A percentile compares a stretch with the other conserved stretches of the same genome.
Evolutionary conservation across 2,329 filamentous ascomycete genomes (phyloP).

Genomic region (Incumbomyces delicatus): DNA sequence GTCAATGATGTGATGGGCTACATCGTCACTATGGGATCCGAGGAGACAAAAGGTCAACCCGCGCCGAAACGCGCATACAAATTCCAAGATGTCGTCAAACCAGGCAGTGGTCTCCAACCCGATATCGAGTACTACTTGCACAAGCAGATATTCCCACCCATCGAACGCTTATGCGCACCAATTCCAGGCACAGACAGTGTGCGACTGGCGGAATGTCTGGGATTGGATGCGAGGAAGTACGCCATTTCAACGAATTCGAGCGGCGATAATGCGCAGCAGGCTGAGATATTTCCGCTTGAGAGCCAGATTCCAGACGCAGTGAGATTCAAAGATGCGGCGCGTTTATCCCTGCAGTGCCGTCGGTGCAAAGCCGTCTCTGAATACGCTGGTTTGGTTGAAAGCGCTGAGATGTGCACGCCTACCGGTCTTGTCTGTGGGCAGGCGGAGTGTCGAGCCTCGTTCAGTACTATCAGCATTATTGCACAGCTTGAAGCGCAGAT

Average conservation of each 20-base stretch:
- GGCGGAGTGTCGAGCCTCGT: slow-evolving; percentile 50
- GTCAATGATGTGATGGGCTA: slow-evolving; percentile 96
- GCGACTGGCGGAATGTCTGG: slow-evolving; percentile 83
- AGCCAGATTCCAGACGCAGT: slow-evolving; percentile 87
- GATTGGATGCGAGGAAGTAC: slow-evolving; percentile 83
- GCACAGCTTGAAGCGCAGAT: slow-evolving; percentile 83
- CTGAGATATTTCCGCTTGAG: slow-evolving; percentile 81
- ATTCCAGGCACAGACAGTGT: slow-evolving; percentile 87
- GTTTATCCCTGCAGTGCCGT: slow-evolving; percentile 70
- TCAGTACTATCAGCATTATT: slow-evolving; percentile 64
- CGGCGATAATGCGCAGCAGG: slow-evolving; percentile 42
- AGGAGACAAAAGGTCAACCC: slow-evolving; percentile 51
- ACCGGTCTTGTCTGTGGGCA: slow-evolving; percentile 64
- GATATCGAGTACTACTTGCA: slow-evolving; percentile 97
- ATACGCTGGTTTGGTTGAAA: slow-evolving; percentile 65
- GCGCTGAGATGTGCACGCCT: slow-evolving; percentile 54
- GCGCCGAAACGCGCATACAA: slow-evolving; percentile 83
- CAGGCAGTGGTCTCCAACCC: slow-evolving; percentile 63
- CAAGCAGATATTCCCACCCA: slow-evolving; percentile 96
- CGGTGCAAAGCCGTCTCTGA: slow-evolving; percentile 61
- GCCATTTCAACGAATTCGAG: slow-evolving; percentile 48
- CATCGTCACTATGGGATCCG: slow-evolving; percentile 64
- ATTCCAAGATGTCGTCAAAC: slow-evolving; percentile 72
- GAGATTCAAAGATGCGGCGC: slow-evolving; percentile 72
- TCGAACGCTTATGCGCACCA: slow-evolving; percentile 93